Evolutionary conservation across 139 green algal species (phyloP).

Genomic region (Pleodorina starrii): DNA sequence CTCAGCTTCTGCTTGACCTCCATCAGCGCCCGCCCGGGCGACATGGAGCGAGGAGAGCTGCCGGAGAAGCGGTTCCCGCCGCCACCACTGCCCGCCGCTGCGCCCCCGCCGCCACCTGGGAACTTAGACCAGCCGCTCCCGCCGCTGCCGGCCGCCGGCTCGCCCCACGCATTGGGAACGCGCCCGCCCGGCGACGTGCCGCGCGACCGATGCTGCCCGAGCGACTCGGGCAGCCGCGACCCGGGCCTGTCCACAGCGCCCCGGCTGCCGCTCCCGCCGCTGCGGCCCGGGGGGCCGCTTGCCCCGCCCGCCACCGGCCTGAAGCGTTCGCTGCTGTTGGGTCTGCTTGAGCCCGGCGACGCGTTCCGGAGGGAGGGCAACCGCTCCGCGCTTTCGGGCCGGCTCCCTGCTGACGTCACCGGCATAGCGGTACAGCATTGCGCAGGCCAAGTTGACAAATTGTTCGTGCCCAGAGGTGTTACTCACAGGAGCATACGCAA

Average conservation of each 20-base stretch:
- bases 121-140: constrained; percentile 57
- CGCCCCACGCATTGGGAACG: background rate
- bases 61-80: constrained; percentile 9
- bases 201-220: background rate
- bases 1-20: constrained; percentile 82
- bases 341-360: constrained; percentile 60
- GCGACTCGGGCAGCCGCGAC: background rate
- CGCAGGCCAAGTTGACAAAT: too few relatives aligned
- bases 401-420: constrained; percentile 22
- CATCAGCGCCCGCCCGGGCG: constrained; percentile 78
- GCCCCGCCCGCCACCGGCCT: constrained; percentile 11
- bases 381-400: constrained; percentile 54
- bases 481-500: too few relatives aligned
- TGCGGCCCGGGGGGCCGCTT: constrained; percentile 3
- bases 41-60: constrained; percentile 62
- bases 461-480: too few relatives aligned
- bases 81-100: background rate
- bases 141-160: background rate
- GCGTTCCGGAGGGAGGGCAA: background rate
- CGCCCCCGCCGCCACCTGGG: background rate
- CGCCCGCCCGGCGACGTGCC: background rate
- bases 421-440: too few relatives aligned
- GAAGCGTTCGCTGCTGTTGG: constrained; percentile 62
- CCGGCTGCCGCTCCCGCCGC: background rate
- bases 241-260: background rate